Conservation (phyloP, 805 yeast species). For the Metschnikowia orientalis region DNA sequence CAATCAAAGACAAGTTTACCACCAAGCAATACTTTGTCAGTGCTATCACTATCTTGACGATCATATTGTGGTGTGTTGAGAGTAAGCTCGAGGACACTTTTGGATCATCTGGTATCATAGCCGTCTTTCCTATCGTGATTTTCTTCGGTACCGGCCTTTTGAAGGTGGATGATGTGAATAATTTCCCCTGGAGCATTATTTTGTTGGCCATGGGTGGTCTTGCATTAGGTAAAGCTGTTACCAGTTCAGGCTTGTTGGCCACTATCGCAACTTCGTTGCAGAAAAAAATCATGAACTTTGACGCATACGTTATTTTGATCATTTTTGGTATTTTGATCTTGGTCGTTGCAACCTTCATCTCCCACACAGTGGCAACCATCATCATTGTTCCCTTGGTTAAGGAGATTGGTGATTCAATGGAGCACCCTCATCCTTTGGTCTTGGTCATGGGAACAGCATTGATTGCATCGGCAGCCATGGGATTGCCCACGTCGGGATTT, state of each 20-base stretch:
- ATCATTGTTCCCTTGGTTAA: constrained; percentile 40
- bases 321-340: constrained; percentile 51
- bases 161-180: constrained; percentile 87
- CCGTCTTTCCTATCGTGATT: constrained; percentile 83
- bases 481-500: constrained; percentile 42
- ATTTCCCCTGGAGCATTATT: constrained; percentile 94
- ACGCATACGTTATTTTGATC: constrained; percentile 67
- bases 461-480: constrained; percentile 43
- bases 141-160: constrained; percentile 88
- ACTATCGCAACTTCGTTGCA: constrained; percentile 75
- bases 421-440: constrained; percentile 35
- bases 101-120: constrained; percentile 97
- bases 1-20: constrained; percentile 63
- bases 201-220: constrained; percentile 97
- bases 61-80: constrained; percentile 85
- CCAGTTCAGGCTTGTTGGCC: constrained; percentile 79
- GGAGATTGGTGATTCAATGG: constrained; percentile 37
- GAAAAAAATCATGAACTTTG: constrained; percentile 56
- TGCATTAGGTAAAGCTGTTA: constrained; percentile 91
- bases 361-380: constrained; percentile 44
- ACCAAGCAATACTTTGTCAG: constrained; percentile 72
- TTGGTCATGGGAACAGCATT: constrained; percentile 41
- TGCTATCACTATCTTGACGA: constrained; percentile 63
- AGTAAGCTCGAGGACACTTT: constrained; percentile 65
- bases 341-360: constrained; percentile 40